Percentiles rank a stretch among this genome's conserved stretches.
These are phyloP conservation scores for Calonectria naviculata DNA, from an alignment of 2,329 filamentous ascomycete genomes.

Conservation along the genomic window DNA sequence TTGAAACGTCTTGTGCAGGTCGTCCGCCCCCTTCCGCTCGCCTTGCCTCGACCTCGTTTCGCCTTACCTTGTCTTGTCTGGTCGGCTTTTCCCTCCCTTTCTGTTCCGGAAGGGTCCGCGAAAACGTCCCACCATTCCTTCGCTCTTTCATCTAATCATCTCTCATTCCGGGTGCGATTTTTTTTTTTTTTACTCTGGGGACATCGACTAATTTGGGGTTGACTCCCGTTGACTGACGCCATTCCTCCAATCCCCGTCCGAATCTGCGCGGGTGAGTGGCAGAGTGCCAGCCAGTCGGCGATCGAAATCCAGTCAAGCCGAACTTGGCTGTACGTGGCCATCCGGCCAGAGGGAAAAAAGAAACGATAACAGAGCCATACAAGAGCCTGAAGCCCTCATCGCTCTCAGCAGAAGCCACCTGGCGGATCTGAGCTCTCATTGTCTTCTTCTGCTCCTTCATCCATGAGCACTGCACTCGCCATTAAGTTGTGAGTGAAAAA, in stretches of 20 bases:
- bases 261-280: neutral
- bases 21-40: neutral
- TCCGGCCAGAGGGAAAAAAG: neutral
- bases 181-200: neutral
- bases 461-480: neutral
- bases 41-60: neutral
- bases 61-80: neutral
- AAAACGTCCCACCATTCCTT: conserved; percentile 1
- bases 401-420: neutral
- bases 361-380: neutral
- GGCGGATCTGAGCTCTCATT: neutral
- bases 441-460: neutral
- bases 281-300: conserved; percentile 4
- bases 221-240: conserved; percentile 1
- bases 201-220: conserved; percentile 4
- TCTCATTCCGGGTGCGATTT: neutral
- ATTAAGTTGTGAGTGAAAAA: neutral
- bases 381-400: neutral
- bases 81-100: neutral
- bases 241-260: conserved; percentile 4
- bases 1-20: conserved; percentile 5
- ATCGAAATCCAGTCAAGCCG: conserved; percentile 3
- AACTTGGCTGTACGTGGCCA: neutral
- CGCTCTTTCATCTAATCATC: conserved; percentile 3
- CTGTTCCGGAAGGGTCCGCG: neutral